Evolutionary conservation across 768 basidiomycete genomes (phyloP), one percentile per base, ranked within the genome.

Genomic region (Auricularia sp.): DNA sequence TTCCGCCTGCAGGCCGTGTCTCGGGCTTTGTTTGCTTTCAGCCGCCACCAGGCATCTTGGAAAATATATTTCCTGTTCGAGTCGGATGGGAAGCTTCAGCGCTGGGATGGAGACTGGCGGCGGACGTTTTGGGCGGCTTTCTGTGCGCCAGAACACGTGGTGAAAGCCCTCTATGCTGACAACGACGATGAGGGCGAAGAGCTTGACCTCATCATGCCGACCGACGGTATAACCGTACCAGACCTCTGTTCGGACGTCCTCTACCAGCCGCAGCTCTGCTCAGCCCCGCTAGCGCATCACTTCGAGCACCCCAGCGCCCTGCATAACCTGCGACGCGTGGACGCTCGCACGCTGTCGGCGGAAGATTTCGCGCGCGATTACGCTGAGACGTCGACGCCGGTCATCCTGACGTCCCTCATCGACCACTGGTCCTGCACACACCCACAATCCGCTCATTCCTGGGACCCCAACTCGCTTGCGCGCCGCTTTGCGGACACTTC

Each of bases 211-310:
- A 36, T 42, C 37, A 54, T 45, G 3, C 69, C 69, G 3, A 34
- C 66, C 3, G 63, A 67, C n/a, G 45, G 21, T 45, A 63, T 71
- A 21, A 39, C 37, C 11, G 66, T 63, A 1, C 65, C 51, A 1
- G 58, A 65, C 21, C 37, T 70, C 21, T 70, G 62, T 65, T 69
- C 68, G n/a, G 71, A 71, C 64, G 68, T 70, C 18, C 69, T 71
- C 39, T 71, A 68, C 63, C 65, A 67, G 24, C 71, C 71, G 16
- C 54, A 62, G 3, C 61, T 65, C 3, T 65, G 64, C 61, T 59
- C 64, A 18, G 34, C 61, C 7, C 13, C 61, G 44, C 64, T 61
- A 6, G 33, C 33, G 1, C 13, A 33, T 2, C 45, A 62, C 54
- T 59, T 68, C 42, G 61, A 33, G 54, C 5, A 35, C 4, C 1